Evolutionary conservation across 352 stramenopile genomes (phyloP).

Genomic region (Phytopythium ostracodes): DNA sequence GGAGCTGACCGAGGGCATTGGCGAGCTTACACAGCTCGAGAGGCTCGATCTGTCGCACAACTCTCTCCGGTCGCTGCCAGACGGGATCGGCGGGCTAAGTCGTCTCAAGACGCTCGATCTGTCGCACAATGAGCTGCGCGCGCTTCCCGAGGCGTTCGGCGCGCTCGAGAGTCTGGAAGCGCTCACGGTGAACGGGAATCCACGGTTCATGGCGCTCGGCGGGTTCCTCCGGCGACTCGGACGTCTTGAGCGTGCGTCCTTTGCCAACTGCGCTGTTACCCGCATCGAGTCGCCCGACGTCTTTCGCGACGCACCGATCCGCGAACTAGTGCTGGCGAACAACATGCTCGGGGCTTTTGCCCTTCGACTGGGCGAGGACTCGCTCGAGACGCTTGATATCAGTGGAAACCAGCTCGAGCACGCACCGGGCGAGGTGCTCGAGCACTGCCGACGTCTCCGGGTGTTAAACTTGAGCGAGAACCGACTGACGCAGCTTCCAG

Average conservation of each 20-base stretch:
- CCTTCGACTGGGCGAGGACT: slow-evolving; percentile 36
- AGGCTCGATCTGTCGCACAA: slow-evolving; percentile 42
- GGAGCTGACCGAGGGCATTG: slow-evolving; percentile 37
- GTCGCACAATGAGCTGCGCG: slow-evolving; percentile 36
- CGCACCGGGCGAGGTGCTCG: slow-evolving; percentile 39
- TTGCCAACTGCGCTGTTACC: slow-evolving; percentile 33
- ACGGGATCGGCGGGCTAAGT: slow-evolving; percentile 34
- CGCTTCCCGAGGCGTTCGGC: slow-evolving; percentile 38
- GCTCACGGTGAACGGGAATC: slow-evolving; percentile 43
- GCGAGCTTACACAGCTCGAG: slow-evolving; percentile 29
- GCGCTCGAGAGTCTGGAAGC: slow-evolving; percentile 18
- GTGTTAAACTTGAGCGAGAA: slow-evolving; percentile 49
- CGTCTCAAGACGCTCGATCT: slow-evolving; percentile 35
- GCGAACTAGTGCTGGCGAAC: slow-evolving; percentile 26
- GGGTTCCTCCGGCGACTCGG: slow-evolving; percentile 32
- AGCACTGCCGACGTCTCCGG: slow-evolving; percentile 31
- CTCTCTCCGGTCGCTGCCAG: slow-evolving; percentile 29
- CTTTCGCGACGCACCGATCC: slow-evolving; percentile 37
- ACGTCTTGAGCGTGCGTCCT: slow-evolving; percentile 26
- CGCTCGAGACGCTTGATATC: slow-evolving; percentile 36
- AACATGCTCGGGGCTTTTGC: slow-evolving; percentile 47
- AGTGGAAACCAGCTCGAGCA: slow-evolving; percentile 26
- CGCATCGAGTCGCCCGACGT: slow-evolving; percentile 42
- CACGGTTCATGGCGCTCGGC: slow-evolving; percentile 28
- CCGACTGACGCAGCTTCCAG: slow-evolving; percentile 31